Evolutionary conservation across 345 rosid species (phyloP), one percentile per base, ranked within the genome.

Genomic region (Citrus reticulata): DNA sequence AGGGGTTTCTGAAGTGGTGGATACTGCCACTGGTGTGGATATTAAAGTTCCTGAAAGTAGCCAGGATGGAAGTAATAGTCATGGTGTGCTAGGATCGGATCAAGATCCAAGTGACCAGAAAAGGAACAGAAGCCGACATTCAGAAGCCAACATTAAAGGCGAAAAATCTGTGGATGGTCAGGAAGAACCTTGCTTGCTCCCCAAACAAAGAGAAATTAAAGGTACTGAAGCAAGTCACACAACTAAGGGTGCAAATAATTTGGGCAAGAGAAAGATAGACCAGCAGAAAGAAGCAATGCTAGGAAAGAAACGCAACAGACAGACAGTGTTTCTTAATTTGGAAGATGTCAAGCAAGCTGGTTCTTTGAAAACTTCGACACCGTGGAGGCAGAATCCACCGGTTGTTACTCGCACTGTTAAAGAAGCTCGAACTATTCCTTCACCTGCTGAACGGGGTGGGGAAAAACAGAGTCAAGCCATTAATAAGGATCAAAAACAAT

Each of bases 331-430:
- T 85, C 91, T 97, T 62, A 90, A 93, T 77, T 73, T 93, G 78
- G 99, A 97, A 85, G 99, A 93, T 83, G 98, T 91, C 84, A 97
- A 92, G 88, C 98, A 94, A 89, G 97, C 91, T 74, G 90, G 94
- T 35, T 75, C 93, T 7, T 80, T 87, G 72, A 97, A 93, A 84
- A 84, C 89, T 22, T 85, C 92, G 17, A 94, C 95, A 29, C 98
- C 98, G 70, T 90, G 92, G 83, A 89, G 94, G 83, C 98, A 82
- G 81, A 90, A 83, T 57, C 83, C 85, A 24, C 91, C 95, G 30
- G 59, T 88, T 71, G 76, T 86, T 65, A 85, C 87, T 37, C 99
- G 99, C 58, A 89, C 90, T 29, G 91, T 88, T 34, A 96, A 91
- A 90, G 99, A 96, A 71, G 86, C 84, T 80, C 92, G 97, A 19